A percentile compares a stretch with the other conserved stretches of the same genome.
phyloP scores from a whole-genome alignment of 78 protist genomes.

The Tieghemostelium lacteum region DNA sequence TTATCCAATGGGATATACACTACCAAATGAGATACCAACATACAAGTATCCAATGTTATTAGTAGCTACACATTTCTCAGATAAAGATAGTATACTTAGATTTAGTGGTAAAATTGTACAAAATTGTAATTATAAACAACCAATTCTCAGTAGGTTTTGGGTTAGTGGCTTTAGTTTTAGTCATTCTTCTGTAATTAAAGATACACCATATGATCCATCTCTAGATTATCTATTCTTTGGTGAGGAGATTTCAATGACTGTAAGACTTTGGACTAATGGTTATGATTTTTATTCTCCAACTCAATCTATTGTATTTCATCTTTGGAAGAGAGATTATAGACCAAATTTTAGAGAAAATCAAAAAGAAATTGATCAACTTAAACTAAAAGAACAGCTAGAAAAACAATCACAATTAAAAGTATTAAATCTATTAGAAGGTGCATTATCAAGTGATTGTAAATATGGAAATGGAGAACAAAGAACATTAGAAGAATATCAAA shows the following conservation, averaged over 20 bases:
- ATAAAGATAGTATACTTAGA: constrained; percentile 54
- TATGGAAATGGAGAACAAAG: constrained; percentile 30
- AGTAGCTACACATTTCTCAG: constrained; percentile 20
- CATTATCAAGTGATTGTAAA: not conserved
- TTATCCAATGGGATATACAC: constrained; percentile 80
- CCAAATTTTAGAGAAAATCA: constrained; percentile 77
- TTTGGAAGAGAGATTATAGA: constrained; percentile 76
- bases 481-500: constrained; percentile 30
- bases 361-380: not conserved
- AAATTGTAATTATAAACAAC: not conserved
- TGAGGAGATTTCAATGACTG: constrained; percentile 78
- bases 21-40: constrained; percentile 26
- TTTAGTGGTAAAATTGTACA: constrained; percentile 38
- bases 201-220: constrained; percentile 81
- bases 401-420: not conserved
- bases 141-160: constrained; percentile 60
- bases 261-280: constrained; percentile 76
- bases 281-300: constrained; percentile 74
- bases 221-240: constrained; percentile 80
- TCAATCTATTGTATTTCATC: constrained; percentile 47
- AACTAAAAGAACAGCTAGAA: not conserved
- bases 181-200: constrained; percentile 9
- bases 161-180: constrained; percentile 81
- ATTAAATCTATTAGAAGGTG: not conserved
- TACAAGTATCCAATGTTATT: constrained; percentile 38